Base-by-base conservation (phyloP, 2,329 filamentous ascomycete species). In the Didymella lethalis region DNA sequence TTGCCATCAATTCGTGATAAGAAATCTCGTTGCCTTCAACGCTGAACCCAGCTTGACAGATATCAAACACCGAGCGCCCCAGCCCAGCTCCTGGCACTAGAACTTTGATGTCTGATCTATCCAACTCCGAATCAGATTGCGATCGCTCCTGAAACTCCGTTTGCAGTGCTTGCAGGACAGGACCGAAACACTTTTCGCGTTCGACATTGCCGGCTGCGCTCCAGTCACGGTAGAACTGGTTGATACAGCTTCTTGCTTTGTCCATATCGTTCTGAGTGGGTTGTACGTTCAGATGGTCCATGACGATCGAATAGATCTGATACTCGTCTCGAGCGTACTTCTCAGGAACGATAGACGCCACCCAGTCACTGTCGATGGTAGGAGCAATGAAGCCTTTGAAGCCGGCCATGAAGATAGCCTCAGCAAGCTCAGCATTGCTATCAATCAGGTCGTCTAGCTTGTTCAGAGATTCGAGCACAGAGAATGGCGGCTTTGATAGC, bases 151-250 rank as follows among this genome's bases (percentile, higher is more conserved):
- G 64, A 61, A 83, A 82, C 47, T 84, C 79, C 10, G 75, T 74
- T 7, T 83, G 79, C 16, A 99, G 81, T 25, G 88, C 88, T 18
- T 77, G 72, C 59, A 96, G 78, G 7, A 98, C 85, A 0, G 91
- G 92, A 0, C 82, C 84, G 72, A 95, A 96, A 71, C 90, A 92
- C 3, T 87, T 86, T n/a, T 86, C 82, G 38, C 95, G 83, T 80
- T 99, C 96, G 0, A 77, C 73, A 2, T 80, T 81, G 0, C 94
- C 95, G 69, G 91, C 93, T 1, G 82, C 84, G 25, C 91, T 92
- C 95, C 96, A 99, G 76, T 99, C 95, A 16, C 95, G 88, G 77
- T 93, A 98, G 75, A 98, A 91, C 73, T 99, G 95, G 11, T 94
- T 88, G 50, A 99, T 84, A 1, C 93, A 98, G 70, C 92, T 96